Base-by-base conservation (phyloP, 108 stramenopile genomes). In the Cyclotella cryptica region DNA sequence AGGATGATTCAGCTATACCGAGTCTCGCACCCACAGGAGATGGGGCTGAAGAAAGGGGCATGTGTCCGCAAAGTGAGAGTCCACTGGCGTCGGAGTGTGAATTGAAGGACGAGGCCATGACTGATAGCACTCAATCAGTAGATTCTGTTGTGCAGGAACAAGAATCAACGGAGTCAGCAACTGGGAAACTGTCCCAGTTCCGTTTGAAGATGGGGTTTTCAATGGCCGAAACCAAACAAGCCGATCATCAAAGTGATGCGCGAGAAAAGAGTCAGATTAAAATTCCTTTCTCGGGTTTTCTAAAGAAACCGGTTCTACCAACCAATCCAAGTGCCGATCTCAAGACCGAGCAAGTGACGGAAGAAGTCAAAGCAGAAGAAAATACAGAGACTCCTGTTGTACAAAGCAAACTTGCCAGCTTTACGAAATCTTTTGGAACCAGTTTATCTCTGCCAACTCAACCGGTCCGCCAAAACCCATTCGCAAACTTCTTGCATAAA, bases 381-480 rank as follows among this genome's bases (percentile, higher is more conserved):
- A 52, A 55, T 22, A 3, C 21, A 17, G 64, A 49, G 21, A 43
- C 6, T 35, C 7, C 22, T 22, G 41, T 44, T 17, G 24, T 65
- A 0, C 22, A 43, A 45, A 65, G 66, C n/a, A 75, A 64, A n/a
- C 27, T 59, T 11, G 65, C 78, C 0, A 79, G 66, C 58, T 72
- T 79, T 12, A 60, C 78, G n/a, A 65, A 66, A 52, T 63, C 72
- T 19, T 28, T 75, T 24, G 74, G 74, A 12, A 65, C 19, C 13
- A 75, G 35, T 22, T 5, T 64, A 45, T 65, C 74, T 10, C 29
- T 39, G 5, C 19, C 66, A 54, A 27, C 19, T 2, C 53, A 44
- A 10, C n/a, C n/a, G n/a, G n/a, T n/a, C n/a, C n/a, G n/a, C n/a
- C 68, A 52, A 19, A 69, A 69, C 53, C 71, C 59, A 11, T 75